Base-by-base conservation (phyloP, 139 green algal species). In the Micractinium conductrix region DNA sequence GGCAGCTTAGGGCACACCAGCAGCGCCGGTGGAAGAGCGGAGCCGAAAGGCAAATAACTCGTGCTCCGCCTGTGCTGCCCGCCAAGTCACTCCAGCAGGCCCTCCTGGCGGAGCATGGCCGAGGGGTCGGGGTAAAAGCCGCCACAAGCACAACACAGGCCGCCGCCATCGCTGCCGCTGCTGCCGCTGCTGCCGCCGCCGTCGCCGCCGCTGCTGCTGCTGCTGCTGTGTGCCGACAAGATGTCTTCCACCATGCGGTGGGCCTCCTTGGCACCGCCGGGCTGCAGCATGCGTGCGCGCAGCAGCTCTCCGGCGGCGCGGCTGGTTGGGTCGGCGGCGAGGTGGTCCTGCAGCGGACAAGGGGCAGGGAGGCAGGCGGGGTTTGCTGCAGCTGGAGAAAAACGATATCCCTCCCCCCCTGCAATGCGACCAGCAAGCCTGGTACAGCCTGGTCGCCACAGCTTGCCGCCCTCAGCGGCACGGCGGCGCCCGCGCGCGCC, bases 241-340 rank as follows among this genome's bases (percentile, higher is more conserved):
- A 85, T 50, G 68, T 63, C 69, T 26, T 48, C 69, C 53, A 80
- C 80, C 80, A 85, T 72, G 28, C 30, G 12, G n/a, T 60, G 69
- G 4, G 80, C 80, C 37, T 85, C 80, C 48, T 45, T 74, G 48
- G 80, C 80, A 19, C 80, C 80, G 2, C 80, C 80, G 1, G 80
- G 67, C 62, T 74, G 43, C 63, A 90, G 42, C 82, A 90, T 55
- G 24, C 45, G 43, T 37, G 53, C 70, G 38, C 76, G 80, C 74
- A 90, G 83, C 75, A 83, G 38, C 69, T 84, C 72, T 8, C 82
- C 83, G 9, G 74, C 81, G 30, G 53, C 45, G 10, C 69, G 28
- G 40, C 81, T 50, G n/a, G 30, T 33, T n/a, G 90, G 91, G 76
- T 95, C 91, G 2, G 74, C 85, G 24, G 73, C 83, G 22, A 96